phyloP scores from a whole-genome alignment of 176 grass and related monocot genomes.

The Rhynchospora tenuis region DNA sequence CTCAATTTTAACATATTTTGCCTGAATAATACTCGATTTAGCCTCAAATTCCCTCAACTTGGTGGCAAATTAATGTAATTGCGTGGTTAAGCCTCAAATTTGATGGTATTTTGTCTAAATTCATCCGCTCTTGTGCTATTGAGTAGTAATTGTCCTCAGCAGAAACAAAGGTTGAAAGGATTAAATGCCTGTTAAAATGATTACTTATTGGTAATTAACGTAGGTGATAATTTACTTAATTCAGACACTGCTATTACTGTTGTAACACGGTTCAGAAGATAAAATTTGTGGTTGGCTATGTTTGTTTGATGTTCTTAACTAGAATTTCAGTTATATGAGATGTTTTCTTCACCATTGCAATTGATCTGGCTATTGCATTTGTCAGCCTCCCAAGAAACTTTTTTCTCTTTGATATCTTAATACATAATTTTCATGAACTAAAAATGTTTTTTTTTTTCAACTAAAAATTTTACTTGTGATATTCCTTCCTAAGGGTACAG shows the following conservation, averaged over 20 bases:
- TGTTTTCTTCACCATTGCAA: too few species aligned
- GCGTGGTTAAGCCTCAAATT: neutral
- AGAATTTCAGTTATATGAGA: too few species aligned
- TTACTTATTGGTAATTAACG: too few species aligned
- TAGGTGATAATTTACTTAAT: neutral
- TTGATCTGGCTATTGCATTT: too few species aligned
- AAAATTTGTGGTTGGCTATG: neutral
- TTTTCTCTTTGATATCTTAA: too few species aligned
- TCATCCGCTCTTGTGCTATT: neutral
- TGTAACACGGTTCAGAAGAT: neutral
- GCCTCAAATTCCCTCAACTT: neutral
- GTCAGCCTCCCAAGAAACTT: too few species aligned
- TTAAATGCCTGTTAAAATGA: neutral
- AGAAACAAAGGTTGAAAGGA: neutral
- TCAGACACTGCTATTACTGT: neutral
- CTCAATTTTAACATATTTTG: neutral
- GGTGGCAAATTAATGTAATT: neutral
- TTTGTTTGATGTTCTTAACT: neutral
- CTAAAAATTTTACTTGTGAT: neutral
- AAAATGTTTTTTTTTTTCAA: too few species aligned
- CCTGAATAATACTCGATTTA: neutral
- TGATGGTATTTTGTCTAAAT: neutral
- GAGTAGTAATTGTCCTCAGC: neutral
- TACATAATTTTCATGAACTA: neutral
- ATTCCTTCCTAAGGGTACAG: constrained; percentile 9